Percentiles rank a stretch among this genome's conserved stretches.
Conservation (phyloP, 306 rosid species). For the Cyamopsis tetragonoloba region DNA sequence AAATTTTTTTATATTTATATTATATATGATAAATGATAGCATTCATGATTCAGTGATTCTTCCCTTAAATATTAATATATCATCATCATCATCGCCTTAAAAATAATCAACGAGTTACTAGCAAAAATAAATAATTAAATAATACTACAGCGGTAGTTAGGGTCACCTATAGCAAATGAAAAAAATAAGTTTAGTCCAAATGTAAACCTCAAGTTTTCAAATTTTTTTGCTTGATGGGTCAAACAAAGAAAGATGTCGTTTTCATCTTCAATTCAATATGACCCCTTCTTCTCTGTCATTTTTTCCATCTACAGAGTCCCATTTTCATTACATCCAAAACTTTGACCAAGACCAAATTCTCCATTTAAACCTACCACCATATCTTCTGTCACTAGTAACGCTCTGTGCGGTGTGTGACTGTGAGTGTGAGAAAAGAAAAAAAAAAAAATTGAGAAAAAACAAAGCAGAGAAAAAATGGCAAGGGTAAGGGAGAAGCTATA, state of each 20-base stretch:
- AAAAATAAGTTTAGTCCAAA: background rate
- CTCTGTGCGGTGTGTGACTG: background rate
- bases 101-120: background rate
- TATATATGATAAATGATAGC: too few relatives aligned
- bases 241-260: constrained; percentile 20
- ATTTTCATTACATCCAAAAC: background rate
- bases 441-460: background rate
- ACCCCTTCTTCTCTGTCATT: constrained; percentile 1
- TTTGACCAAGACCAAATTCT: constrained; percentile 18
- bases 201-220: background rate
- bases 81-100: background rate
- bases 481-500: constrained; percentile 41
- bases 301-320: background rate
- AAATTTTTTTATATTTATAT: too few relatives aligned
- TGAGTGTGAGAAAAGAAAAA: too few relatives aligned
- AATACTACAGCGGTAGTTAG: background rate
- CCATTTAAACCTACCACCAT: background rate
- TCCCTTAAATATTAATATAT: background rate
- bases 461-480: constrained; percentile 23
- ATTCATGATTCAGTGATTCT: too few relatives aligned
- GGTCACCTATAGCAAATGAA: background rate
- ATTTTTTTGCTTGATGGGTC: background rate
- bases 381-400: background rate
- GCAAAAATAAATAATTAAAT: too few relatives aligned
- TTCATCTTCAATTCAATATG: background rate